These are phyloP conservation scores for Sphaerostilbella broomeana DNA, from an alignment of 2,329 filamentous ascomycete genomes.

Conservation along the genomic window DNA sequence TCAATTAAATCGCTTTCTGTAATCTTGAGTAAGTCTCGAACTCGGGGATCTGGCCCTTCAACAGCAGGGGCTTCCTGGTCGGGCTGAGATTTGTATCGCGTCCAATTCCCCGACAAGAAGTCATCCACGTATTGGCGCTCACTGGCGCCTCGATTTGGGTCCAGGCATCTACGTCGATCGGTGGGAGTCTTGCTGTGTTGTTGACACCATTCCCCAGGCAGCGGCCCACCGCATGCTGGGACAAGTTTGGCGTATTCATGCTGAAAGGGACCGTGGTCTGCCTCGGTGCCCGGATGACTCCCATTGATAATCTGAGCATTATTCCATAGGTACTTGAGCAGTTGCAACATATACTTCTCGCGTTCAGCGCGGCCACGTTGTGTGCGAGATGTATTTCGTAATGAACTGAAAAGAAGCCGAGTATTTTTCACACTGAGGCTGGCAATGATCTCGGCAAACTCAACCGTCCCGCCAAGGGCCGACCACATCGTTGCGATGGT, in stretches of 20 bases:
- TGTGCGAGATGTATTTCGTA: not conserved
- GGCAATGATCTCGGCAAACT: constrained; percentile 4
- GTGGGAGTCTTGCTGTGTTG: too few relatives aligned
- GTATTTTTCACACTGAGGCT: constrained; percentile 1
- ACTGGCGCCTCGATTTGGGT: too few relatives aligned
- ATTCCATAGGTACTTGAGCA: constrained; percentile 6
- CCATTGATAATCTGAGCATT: not conserved
- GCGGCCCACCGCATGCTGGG: constrained; percentile 1
- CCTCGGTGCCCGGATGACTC: too few relatives aligned
- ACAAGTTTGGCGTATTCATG: constrained; percentile 1
- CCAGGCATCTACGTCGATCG: too few relatives aligned
- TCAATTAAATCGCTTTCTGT: constrained; percentile 4
- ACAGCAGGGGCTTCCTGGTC: too few relatives aligned
- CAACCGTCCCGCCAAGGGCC: constrained; percentile 1
- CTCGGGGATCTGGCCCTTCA: too few relatives aligned
- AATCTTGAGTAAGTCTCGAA: constrained; percentile 1
- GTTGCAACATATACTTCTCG: not conserved
- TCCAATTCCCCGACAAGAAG: too few relatives aligned
- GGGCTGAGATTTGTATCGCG: too few relatives aligned
- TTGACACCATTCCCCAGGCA: constrained; percentile 5
- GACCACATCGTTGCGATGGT: constrained; percentile 6
- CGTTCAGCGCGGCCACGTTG: not conserved
- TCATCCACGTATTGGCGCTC: too few relatives aligned
- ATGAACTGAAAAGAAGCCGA: not conserved
- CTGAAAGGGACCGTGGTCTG: constrained; percentile 4